These are phyloP conservation scores for Sindora glabra DNA, from an alignment of 306 rosid genomes.

Conservation along the genomic window DNA sequence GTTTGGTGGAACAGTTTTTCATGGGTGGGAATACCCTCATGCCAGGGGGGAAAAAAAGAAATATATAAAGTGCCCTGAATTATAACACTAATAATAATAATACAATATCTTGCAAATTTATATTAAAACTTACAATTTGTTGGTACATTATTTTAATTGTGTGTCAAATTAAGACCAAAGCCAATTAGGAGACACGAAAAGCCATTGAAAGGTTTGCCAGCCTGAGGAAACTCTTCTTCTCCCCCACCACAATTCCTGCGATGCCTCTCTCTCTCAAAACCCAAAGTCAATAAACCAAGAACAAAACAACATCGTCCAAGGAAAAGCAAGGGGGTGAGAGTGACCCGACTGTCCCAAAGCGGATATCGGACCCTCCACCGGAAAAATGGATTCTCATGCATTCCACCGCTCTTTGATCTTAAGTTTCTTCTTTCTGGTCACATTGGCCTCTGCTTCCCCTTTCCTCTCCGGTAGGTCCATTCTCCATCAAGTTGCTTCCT, in stretches of 20 bases:
- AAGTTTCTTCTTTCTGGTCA: slow-evolving; percentile 27
- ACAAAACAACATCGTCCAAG: background rate
- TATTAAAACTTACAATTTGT: too few relatives aligned
- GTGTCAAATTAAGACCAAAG: too few relatives aligned
- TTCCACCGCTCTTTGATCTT: slow-evolving; percentile 30
- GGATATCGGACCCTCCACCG: slow-evolving; percentile 28
- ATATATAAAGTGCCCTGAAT: too few relatives aligned
- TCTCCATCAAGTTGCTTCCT: background rate
- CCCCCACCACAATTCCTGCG: slow-evolving; percentile 36
- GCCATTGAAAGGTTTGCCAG: slow-evolving; percentile 24
- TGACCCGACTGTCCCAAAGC: slow-evolving; percentile 18
- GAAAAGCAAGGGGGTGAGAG: slow-evolving; percentile 6
- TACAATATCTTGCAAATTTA: too few relatives aligned
- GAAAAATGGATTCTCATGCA: slow-evolving; percentile 52
- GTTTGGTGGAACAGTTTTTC: too few relatives aligned
- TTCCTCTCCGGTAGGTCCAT: slow-evolving; percentile 46
- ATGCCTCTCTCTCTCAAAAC: slow-evolving; percentile 19
- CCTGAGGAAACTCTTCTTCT: slow-evolving; percentile 1
- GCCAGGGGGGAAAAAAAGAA: too few relatives aligned
- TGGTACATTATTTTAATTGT: too few relatives aligned
- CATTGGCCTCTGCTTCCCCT: slow-evolving; percentile 40
- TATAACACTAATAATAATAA: too few relatives aligned
- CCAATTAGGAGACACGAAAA: slow-evolving; percentile 10
- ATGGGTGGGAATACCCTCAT: too few relatives aligned
- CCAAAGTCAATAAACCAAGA: background rate